Evolutionary conservation across 148 eudicot species (phyloP).

Genomic region (Rhododendron mucronatum): DNA sequence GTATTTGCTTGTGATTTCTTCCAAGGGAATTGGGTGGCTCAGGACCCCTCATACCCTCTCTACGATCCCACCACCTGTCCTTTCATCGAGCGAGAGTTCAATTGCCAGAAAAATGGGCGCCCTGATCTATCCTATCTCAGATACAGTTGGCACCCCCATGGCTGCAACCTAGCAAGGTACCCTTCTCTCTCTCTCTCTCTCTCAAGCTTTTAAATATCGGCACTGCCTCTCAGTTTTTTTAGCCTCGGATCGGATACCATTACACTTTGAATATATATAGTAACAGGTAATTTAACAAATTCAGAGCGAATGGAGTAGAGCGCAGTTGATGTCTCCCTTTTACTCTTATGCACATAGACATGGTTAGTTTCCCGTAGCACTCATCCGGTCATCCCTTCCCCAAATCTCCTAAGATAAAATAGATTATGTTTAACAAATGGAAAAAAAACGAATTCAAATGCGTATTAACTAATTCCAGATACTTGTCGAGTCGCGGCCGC

Average conservation of each 20-base stretch:
- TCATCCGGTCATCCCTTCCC: no score
- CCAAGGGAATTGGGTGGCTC: constrained; percentile 50
- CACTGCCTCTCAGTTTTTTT: background rate
- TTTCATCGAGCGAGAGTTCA: constrained; percentile 48
- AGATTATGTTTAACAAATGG: no score
- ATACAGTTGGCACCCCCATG: constrained; percentile 48
- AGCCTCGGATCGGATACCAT: background rate
- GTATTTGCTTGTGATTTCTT: constrained; percentile 36
- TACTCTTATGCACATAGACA: no score
- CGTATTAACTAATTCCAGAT: background rate
- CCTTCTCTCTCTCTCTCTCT: background rate
- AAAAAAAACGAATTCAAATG: background rate
- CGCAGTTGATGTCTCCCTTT: fast-evolving
- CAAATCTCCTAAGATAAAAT: no score
- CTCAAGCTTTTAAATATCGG: background rate
- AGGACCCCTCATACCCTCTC: constrained; percentile 32
- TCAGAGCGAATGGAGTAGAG: no score
- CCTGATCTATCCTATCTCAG: constrained; percentile 37
- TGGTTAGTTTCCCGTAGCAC: no score
- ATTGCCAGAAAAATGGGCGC: constrained; percentile 49
- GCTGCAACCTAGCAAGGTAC: constrained; percentile 50
- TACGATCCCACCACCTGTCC: constrained; percentile 38
- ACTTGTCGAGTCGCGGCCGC: background rate
- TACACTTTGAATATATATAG: background rate
- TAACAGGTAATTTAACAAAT: no score